These are phyloP conservation scores for Aspergillus proliferans DNA, from an alignment of 2,329 filamentous ascomycete species.

Conservation along the genomic window DNA sequence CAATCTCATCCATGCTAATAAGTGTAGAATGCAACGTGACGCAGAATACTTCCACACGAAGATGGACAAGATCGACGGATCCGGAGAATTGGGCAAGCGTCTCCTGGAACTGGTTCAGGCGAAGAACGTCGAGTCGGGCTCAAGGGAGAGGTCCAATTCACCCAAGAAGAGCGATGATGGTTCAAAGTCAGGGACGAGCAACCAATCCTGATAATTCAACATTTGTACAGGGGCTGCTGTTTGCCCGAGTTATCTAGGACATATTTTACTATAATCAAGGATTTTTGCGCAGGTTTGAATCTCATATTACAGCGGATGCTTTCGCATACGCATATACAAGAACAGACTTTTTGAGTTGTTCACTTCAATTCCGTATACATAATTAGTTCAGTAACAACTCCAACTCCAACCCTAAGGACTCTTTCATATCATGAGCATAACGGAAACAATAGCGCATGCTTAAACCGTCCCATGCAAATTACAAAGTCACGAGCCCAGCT, in stretches of 20 bases:
- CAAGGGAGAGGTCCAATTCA: neutral
- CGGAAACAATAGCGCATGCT: neutral
- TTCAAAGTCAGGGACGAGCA: neutral
- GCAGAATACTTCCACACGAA: constrained; percentile 65
- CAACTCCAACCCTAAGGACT: neutral
- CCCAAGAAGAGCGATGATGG: neutral
- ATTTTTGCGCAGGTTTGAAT: no score
- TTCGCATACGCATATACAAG: no score
- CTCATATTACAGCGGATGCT: no score
- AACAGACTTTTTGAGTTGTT: no score
- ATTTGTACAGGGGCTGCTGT: neutral
- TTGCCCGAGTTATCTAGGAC: no score
- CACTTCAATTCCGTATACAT: no score
- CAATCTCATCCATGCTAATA: constrained; percentile 8
- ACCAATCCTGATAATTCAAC: neutral
- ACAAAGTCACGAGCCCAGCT: neutral
- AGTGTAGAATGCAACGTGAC: constrained; percentile 65
- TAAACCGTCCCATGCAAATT: neutral
- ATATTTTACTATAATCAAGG: no score
- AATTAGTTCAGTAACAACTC: neutral
- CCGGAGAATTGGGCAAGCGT: constrained; percentile 64
- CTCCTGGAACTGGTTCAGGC: constrained; percentile 49
- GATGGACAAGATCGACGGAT: constrained; percentile 72
- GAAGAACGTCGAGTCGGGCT: constrained; percentile 26
- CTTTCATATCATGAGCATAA: neutral